phyloP scores from a whole-genome alignment of 495 filamentous ascomycete genomes.

The Lindgomyces ingoldianus region DNA sequence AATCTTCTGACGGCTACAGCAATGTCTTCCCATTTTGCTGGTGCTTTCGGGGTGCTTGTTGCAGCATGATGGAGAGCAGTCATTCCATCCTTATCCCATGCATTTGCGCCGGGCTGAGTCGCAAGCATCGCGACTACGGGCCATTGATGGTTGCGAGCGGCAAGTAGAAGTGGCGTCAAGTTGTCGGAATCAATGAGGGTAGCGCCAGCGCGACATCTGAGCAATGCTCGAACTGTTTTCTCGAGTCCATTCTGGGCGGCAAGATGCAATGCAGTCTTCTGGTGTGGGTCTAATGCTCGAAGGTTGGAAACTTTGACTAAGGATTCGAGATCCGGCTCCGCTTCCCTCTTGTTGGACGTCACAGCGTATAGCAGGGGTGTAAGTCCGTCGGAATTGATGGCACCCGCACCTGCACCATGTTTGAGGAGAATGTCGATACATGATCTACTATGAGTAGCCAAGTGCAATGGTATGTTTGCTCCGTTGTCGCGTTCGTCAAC shows the following conservation, averaged over 20 bases:
- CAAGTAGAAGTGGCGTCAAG: slow-evolving; percentile 24
- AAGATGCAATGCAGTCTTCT: slow-evolving; percentile 19
- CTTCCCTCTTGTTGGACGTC: background rate
- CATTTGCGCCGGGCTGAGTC: slow-evolving; percentile 27
- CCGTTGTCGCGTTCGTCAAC: slow-evolving; percentile 20
- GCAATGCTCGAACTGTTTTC: slow-evolving; percentile 8
- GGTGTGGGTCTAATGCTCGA: background rate
- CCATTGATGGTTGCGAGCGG: slow-evolving; percentile 22
- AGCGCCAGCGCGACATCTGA: slow-evolving; percentile 19
- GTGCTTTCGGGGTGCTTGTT: slow-evolving; percentile 16
- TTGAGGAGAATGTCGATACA: slow-evolving; percentile 31
- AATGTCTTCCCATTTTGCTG: slow-evolving; percentile 25
- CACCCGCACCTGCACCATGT: slow-evolving; percentile 15
- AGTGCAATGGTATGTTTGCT: slow-evolving; percentile 17
- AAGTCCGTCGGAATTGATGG: slow-evolving; percentile 8
- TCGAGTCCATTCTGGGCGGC: slow-evolving; percentile 21
- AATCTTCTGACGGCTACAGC: slow-evolving; percentile 1
- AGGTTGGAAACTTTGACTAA: slow-evolving; percentile 20
- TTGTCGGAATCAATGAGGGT: slow-evolving; percentile 15
- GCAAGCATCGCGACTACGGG: slow-evolving; percentile 24
- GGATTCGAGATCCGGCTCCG: slow-evolving; percentile 23
- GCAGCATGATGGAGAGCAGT: slow-evolving; percentile 29
- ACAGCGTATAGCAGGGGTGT: slow-evolving; percentile 20
- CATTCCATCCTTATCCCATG: slow-evolving; percentile 23
- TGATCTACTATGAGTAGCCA: slow-evolving; percentile 11